Conservation (phyloP, 768 basidiomycete species). For the Suillus bovinus region DNA sequence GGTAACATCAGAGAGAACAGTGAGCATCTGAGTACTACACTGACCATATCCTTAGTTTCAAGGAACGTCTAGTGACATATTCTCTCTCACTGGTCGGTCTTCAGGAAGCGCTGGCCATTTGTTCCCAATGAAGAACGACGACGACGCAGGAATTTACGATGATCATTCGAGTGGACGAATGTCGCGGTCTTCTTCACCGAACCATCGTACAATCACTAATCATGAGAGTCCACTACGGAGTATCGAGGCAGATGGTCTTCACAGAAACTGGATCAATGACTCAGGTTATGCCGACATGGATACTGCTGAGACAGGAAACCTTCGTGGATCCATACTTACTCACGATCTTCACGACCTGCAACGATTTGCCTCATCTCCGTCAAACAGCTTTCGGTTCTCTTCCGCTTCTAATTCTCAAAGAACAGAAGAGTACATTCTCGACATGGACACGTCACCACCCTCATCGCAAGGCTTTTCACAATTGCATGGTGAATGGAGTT, state of each 20-base stretch:
- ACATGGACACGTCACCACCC: constrained; percentile 27
- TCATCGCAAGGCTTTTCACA: background rate
- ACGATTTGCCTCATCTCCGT: constrained; percentile 16
- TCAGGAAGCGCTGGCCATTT: background rate
- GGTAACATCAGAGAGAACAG: background rate
- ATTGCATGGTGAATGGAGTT: background rate
- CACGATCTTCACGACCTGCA: background rate
- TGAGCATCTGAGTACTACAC: background rate
- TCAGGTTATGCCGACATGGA: constrained; percentile 5
- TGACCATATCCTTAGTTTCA: background rate
- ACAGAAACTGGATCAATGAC: constrained; percentile 1
- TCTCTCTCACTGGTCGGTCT: background rate
- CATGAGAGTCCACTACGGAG: background rate
- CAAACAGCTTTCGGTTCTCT: constrained; percentile 21
- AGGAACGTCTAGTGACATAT: background rate
- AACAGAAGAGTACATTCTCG: constrained; percentile 19
- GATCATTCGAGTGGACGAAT: background rate
- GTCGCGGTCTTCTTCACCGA: background rate
- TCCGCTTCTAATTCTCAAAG: constrained; percentile 13
- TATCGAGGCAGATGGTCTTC: background rate
- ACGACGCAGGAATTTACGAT: background rate
- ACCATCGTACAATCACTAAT: too few relatives aligned
- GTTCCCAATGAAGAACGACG: background rate
- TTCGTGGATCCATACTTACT: background rate
- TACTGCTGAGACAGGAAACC: background rate